Percentiles rank a stretch among this genome's conserved stretches.
Conservation (phyloP, 1,284 basidiomycete genomes). For the Melampsora larici-populina region DNA sequence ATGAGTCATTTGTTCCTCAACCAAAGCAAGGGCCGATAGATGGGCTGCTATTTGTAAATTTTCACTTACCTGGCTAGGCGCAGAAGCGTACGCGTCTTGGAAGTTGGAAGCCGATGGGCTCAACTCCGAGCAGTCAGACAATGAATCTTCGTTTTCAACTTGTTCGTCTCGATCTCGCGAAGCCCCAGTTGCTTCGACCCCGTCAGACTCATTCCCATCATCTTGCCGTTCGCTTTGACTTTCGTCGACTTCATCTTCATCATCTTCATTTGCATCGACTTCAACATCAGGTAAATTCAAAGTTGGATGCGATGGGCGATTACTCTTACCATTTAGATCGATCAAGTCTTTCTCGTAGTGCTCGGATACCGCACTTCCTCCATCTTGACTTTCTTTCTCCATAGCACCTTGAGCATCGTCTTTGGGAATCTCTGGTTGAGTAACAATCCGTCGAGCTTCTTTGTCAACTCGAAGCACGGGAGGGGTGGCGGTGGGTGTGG, state of each 20-base stretch:
- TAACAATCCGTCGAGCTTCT: not conserved
- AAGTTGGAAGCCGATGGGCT: conserved; percentile 2
- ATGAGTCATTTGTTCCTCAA: too few species aligned
- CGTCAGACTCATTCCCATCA: not conserved
- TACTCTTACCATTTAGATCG: not conserved
- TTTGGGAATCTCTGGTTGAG: not conserved
- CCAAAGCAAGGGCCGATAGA: too few species aligned
- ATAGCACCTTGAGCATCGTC: not conserved
- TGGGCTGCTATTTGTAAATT: too few species aligned
- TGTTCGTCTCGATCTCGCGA: not conserved
- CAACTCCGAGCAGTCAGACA: conserved; percentile 19
- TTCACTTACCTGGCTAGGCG: not conserved
- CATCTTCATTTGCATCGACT: not conserved
- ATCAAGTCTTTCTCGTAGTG: conserved; percentile 6
- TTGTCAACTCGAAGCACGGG: not conserved
- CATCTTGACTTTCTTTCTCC: not conserved
- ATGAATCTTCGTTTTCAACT: conserved; percentile 14
- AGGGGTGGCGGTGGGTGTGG: conserved; percentile 5
- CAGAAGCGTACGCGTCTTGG: not conserved
- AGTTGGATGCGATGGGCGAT: not conserved
- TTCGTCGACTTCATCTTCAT: not conserved
- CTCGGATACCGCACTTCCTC: not conserved
- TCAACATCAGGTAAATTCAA: not conserved
- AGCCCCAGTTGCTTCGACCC: too few species aligned
- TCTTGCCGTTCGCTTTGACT: conserved; percentile 10